Evolutionary conservation across 1,284 basidiomycete genomes (phyloP).

Genomic region (Puccinia triticina): DNA sequence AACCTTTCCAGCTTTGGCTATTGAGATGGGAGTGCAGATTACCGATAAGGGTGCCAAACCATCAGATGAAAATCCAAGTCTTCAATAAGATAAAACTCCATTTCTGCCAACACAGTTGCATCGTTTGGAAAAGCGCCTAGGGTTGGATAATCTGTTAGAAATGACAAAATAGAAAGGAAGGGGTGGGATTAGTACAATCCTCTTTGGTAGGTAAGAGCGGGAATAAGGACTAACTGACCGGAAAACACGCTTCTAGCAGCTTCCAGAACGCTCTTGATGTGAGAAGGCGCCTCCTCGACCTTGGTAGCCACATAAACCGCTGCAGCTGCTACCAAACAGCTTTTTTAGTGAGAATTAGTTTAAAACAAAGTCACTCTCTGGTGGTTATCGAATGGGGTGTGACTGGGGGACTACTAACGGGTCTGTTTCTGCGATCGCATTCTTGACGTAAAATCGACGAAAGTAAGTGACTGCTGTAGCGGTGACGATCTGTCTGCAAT

Average conservation of each 20-base stretch:
- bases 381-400: not conserved
- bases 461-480: conserved; percentile 94
- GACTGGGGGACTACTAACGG: not conserved
- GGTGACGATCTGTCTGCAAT: conserved; percentile 82
- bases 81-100: conserved; percentile 97
- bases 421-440: conserved; percentile 66
- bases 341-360: not conserved
- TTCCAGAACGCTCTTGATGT: conserved; percentile 87
- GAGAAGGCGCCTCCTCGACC: conserved; percentile 90
- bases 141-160: conserved; percentile 39
- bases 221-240: conserved; percentile 62
- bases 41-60: conserved; percentile 88
- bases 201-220: no score
- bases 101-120: conserved; percentile 89
- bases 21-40: conserved; percentile 71
- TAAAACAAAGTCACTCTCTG: no score
- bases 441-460: conserved; percentile 90
- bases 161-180: not conserved
- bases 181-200: not conserved
- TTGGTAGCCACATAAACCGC: conserved; percentile 96
- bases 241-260: conserved; percentile 79
- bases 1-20: no score
- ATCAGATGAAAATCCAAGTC: conserved; percentile 93
- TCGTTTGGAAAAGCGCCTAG: conserved; percentile 76
- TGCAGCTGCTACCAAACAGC: conserved; percentile 85